Conservation (phyloP, 2,329 filamentous ascomycete species). For the Hymenotorrendiella dingleyae region DNA sequence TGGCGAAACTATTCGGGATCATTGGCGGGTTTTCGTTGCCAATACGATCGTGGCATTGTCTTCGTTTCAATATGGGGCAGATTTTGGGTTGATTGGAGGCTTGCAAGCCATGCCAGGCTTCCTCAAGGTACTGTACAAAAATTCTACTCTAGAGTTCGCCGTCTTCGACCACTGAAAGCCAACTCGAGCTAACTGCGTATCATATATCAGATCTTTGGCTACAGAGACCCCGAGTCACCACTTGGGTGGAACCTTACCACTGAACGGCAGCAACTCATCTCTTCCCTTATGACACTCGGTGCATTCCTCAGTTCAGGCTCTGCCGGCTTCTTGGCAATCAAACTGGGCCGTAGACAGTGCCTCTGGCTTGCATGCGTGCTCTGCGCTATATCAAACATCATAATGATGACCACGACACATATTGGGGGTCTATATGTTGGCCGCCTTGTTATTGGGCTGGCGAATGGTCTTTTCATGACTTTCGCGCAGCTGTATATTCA, state of each 20-base stretch:
- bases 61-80: slow-evolving; percentile 16
- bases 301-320: slow-evolving; percentile 40
- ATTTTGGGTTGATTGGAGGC: slow-evolving; percentile 9
- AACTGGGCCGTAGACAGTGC: slow-evolving; percentile 39
- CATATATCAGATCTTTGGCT: slow-evolving; percentile 43
- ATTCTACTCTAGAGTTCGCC: no score
- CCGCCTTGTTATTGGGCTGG: slow-evolving; percentile 47
- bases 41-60: slow-evolving; percentile 31
- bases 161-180: no score
- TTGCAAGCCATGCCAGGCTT: slow-evolving; percentile 17
- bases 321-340: slow-evolving; percentile 39
- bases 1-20: slow-evolving; percentile 6
- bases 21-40: slow-evolving; percentile 7
- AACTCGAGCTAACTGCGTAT: no score
- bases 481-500: slow-evolving; percentile 33
- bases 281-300: slow-evolving; percentile 44
- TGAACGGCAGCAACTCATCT: slow-evolving; percentile 45
- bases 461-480: slow-evolving; percentile 23
- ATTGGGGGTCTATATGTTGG: slow-evolving; percentile 50
- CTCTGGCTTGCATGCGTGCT: slow-evolving; percentile 42
- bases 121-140: slow-evolving; percentile 8
- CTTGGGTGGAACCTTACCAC: slow-evolving; percentile 31
- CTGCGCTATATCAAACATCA: slow-evolving; percentile 44
- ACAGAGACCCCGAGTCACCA: slow-evolving; percentile 19
- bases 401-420: slow-evolving; percentile 51